Evolutionary conservation across 1,284 basidiomycete genomes (phyloP), one percentile per base, ranked within the genome.

Genomic region (Caloboletus firmus): DNA sequence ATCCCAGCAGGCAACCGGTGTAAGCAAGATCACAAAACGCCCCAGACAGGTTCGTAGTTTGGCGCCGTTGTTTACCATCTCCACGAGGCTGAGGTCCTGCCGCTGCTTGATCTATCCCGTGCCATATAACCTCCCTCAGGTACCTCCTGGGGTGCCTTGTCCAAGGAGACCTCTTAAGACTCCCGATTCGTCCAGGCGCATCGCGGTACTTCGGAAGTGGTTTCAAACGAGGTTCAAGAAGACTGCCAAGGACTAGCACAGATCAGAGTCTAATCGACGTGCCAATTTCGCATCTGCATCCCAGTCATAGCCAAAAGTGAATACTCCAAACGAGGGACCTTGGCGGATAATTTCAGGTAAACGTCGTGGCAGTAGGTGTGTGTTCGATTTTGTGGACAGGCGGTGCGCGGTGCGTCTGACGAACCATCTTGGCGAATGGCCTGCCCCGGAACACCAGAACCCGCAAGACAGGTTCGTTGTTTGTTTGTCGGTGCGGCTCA

Each of bases 321-420:
- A 20, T 39, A 11, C 1, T 15, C 9, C 18, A 15, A 13, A 15
- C 13, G 5, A 35, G 5, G 40, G 15, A 24, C 42, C 5, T 5
- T 1, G 4, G 7, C 12, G 2, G 11, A 28, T 43, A 2, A 3
- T 4, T 18, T 4, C 1, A 32, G 8, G 11, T 5, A 1, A 1
- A 3, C n/a, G n/a, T n/a, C n/a, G n/a, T n/a, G n/a, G n/a, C n/a
- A n/a, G n/a, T n/a, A n/a, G n/a, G 17, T 42, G 30, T 17, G 44
- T 12, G 20, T 22, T 37, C 13, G 20, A 4, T 24, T n/a, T 12
- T 13, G 9, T 35, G 20, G 28, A 20, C 5, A 20, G 15, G 18
- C 1, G 8, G 18, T 28, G 12, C 18, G 7, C 36, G 5, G 12
- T 10, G 15, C 24, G 22, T n/a, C 35, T 43, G 44, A 45, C 30